phyloP scores from a whole-genome alignment of 2,329 filamentous ascomycete genomes.

The Epichloe aotearoae region DNA sequence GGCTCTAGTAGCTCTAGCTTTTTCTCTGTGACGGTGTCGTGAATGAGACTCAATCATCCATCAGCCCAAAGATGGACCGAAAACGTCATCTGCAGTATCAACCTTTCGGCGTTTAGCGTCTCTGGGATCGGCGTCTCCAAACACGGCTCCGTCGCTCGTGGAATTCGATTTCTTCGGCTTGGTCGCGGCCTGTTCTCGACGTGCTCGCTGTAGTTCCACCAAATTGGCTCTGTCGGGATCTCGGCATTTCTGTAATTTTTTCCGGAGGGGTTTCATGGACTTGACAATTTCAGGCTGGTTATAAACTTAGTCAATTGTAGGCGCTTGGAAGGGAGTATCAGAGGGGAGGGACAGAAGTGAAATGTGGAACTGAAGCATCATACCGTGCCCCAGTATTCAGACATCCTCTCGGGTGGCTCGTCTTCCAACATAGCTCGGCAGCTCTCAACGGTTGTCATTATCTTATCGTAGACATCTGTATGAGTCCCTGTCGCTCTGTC shows the following conservation, averaged over 20 bases:
- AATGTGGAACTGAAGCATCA: slow-evolving; percentile 8
- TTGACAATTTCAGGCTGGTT: slow-evolving; percentile 29
- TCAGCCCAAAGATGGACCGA: slow-evolving; percentile 25
- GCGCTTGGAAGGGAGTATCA: too few relatives aligned
- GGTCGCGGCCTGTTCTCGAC: slow-evolving; percentile 39
- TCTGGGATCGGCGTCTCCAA: slow-evolving; percentile 26
- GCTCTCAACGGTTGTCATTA: slow-evolving; percentile 32
- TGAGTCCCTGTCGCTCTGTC: slow-evolving; percentile 12
- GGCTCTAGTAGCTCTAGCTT: too few relatives aligned
- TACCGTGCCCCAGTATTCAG: slow-evolving; percentile 41
- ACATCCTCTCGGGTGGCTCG: slow-evolving; percentile 43
- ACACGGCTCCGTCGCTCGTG: slow-evolving; percentile 31
- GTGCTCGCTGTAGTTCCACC: slow-evolving; percentile 52
- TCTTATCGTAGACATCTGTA: slow-evolving; percentile 29
- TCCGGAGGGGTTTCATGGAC: slow-evolving; percentile 43
- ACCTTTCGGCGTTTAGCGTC: slow-evolving; percentile 35
- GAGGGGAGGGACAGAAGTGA: background rate
- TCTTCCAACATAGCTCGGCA: slow-evolving; percentile 42
- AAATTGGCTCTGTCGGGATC: slow-evolving; percentile 64
- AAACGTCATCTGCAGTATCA: slow-evolving; percentile 29
- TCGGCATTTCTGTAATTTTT: slow-evolving; percentile 59
- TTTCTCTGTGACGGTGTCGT: too few relatives aligned
- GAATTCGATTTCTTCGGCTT: slow-evolving; percentile 29
- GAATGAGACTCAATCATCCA: background rate
- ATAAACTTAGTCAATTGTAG: background rate